Base-by-base conservation (phyloP, 2,329 filamentous ascomycete genomes). In the Thermomyces lanuginosus region DNA sequence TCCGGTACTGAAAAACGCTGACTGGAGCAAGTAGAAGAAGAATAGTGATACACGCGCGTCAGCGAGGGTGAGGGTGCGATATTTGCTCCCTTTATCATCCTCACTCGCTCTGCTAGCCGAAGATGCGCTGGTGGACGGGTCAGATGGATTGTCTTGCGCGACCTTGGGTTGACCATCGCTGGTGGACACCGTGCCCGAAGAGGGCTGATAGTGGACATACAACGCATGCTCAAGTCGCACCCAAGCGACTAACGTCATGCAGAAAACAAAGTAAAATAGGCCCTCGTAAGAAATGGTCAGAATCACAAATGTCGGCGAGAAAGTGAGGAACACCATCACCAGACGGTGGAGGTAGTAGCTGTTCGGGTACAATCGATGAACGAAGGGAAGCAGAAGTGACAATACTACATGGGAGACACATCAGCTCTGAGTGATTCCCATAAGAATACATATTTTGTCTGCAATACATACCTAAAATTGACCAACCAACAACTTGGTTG, bases 281-380 rank as follows among this genome's bases (percentile, higher is more conserved):
- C 86, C 86, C 53, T 98, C 89, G 56, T 92, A 98, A 1, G 86
- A 93, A 41, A 95, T 93, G 5, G 84, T 92, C 26, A 98, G 69
- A 43, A 98, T 86, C 46, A 98, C 77, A 53, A 95, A 98, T 1
- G 78, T 77, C 0, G 89, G 89, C 0, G 86, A 78, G 48, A 91
- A 95, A 4, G 84, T 79, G 25, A 98, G 63, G 58, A 95, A 98
- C 28, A 93, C 73, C 40, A 92, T 70, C 38, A 84, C 66, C 3
- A 98, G 62, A 13, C 84, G 75, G 50, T 95, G 84, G 39, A 95
- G 69, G 51, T 95, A 93, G 55, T 93, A 75, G 39, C 64, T 76
- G 48, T 81, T 89, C 1, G 82, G 76, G 37, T 79, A 73, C 2
- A 91, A 44, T 12, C 75, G 69, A 50, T 95, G 80, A n/a, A 77